A percentile compares a stretch with the other conserved stretches of the same genome.
Evolutionary conservation across 805 yeast species (phyloP).

Genomic region (Soucietia sequanensis): DNA sequence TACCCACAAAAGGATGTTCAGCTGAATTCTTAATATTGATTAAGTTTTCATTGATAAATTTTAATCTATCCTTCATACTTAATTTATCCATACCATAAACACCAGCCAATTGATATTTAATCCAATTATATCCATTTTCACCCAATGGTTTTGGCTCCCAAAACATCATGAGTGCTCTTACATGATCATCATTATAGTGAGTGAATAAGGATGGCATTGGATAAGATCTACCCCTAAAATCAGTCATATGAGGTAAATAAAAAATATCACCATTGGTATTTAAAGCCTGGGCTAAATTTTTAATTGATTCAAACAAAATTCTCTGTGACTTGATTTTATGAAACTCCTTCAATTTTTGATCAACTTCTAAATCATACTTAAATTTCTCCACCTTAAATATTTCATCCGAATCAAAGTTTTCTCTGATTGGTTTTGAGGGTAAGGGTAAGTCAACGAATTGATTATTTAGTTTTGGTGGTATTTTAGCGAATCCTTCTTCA

Average conservation of each 20-base stretch:
- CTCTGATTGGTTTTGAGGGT: not conserved
- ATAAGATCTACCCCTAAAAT: constrained; percentile 42
- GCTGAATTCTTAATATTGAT: constrained; percentile 25
- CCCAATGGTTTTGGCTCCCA: constrained; percentile 39
- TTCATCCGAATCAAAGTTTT: not conserved
- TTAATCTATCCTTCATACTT: constrained; percentile 20
- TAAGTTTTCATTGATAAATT: constrained; percentile 24
- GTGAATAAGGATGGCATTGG: constrained; percentile 35
- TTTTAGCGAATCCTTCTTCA: constrained; percentile 20
- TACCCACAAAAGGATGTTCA: constrained; percentile 20
- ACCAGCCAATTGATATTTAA: constrained; percentile 39
- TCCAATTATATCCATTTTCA: constrained; percentile 33
- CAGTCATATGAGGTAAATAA: constrained; percentile 37
- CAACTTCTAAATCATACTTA: constrained; percentile 2
- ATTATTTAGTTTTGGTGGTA: constrained; percentile 21
- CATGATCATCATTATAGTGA: constrained; percentile 35
- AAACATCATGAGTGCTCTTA: constrained; percentile 34
- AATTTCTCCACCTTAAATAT: constrained; percentile 2
- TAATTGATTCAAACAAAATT: constrained; percentile 16
- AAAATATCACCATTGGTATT: constrained; percentile 32
- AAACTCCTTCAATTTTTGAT: constrained; percentile 6
- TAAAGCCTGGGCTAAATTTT: constrained; percentile 22
- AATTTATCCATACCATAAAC: constrained; percentile 29
- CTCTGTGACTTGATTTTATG: constrained; percentile 15
- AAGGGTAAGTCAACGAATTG: not conserved